Percentiles rank a stretch among this genome's conserved stretches.
phyloP scores from a whole-genome alignment of 2,329 filamentous ascomycete species.

The Nemania sp. region DNA sequence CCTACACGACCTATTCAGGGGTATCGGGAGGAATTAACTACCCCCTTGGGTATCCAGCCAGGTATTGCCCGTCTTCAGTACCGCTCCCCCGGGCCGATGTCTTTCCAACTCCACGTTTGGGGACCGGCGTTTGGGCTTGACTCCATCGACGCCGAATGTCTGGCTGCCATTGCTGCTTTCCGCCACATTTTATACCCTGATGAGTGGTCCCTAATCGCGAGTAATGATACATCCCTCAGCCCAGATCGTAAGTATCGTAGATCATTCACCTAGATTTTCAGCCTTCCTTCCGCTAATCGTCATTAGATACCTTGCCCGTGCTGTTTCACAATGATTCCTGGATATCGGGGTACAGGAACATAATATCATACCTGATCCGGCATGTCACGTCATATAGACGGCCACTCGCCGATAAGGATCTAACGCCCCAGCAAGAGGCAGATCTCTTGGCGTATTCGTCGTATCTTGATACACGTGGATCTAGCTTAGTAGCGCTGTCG shows the following conservation, averaged over 20 bases:
- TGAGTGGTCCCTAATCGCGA: slow-evolving; percentile 77
- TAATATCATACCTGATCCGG: slow-evolving; percentile 67
- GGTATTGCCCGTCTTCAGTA: background rate
- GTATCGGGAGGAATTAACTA: background rate
- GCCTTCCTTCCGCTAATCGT: slow-evolving; percentile 44
- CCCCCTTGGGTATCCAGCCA: background rate
- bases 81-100: slow-evolving; percentile 44
- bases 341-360: slow-evolving; percentile 70
- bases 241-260: slow-evolving; percentile 71
- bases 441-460: slow-evolving; percentile 68
- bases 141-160: slow-evolving; percentile 91
- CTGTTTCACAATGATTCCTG: slow-evolving; percentile 65
- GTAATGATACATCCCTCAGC: slow-evolving; percentile 77
- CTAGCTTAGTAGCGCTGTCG: slow-evolving; percentile 83
- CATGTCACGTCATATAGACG: slow-evolving; percentile 49
- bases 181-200: slow-evolving; percentile 69
- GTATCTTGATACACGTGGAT: slow-evolving; percentile 80
- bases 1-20: too few species aligned
- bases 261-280: slow-evolving; percentile 34
- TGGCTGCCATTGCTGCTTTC: slow-evolving; percentile 84
- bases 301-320: slow-evolving; percentile 66
- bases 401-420: slow-evolving; percentile 51
- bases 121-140: slow-evolving; percentile 88
- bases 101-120: slow-evolving; percentile 87
- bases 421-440: slow-evolving; percentile 57